A percentile compares a stretch with the other conserved stretches of the same genome.
These are phyloP conservation scores for Tetracentron sinense DNA, from an alignment of 164 flowering plant species.

Conservation along the genomic window DNA sequence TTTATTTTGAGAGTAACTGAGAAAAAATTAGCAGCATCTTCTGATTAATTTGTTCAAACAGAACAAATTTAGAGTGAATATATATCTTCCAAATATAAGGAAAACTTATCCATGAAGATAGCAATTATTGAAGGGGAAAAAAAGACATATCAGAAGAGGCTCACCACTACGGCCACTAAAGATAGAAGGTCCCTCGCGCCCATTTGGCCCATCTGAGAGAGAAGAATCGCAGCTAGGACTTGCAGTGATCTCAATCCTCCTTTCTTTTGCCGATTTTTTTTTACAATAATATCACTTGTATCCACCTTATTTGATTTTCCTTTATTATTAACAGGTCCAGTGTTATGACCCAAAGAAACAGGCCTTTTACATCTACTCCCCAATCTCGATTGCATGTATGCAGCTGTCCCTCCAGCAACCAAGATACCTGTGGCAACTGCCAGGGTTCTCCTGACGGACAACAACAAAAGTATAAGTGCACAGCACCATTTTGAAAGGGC, in stretches of 20 bases:
- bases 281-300: constrained; percentile 25
- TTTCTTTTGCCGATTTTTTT: constrained; percentile 44
- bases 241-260: constrained; percentile 75
- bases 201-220: constrained; percentile 72
- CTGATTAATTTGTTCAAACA: no score
- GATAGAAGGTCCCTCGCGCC: constrained; percentile 73
- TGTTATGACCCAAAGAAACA: constrained; percentile 32
- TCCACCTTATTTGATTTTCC: constrained; percentile 24
- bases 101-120: no score
- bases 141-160: constrained; percentile 12
- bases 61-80: no score
- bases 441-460: constrained; percentile 65
- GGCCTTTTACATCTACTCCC: constrained; percentile 21
- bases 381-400: constrained; percentile 58
- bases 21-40: no score
- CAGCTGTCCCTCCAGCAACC: constrained; percentile 88
- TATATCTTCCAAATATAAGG: no score
- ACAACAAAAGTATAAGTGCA: constrained; percentile 4
- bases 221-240: constrained; percentile 68
- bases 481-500: neutral
- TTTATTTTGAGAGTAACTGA: no score
- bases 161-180: constrained; percentile 71
- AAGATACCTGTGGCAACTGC: constrained; percentile 70
- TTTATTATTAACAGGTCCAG: constrained; percentile 32
- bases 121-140: neutral